Evolutionary conservation across 306 rosid species (phyloP).

Genomic region (Amphicarpaea edgeworthii): DNA sequence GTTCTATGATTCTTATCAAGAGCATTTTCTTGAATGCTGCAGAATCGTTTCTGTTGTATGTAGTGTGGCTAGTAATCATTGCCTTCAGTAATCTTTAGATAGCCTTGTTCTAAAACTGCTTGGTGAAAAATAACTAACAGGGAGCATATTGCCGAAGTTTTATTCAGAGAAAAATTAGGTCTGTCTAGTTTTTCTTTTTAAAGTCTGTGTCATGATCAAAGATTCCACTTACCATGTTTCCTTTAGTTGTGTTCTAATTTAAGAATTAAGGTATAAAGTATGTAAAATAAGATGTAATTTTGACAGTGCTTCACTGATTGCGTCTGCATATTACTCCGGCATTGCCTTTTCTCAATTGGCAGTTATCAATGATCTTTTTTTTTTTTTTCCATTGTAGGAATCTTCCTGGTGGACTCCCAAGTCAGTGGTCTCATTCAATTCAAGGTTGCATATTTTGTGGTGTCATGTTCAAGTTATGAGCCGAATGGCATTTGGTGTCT

Average conservation of each 20-base stretch:
- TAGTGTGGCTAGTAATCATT: conserved; percentile 10
- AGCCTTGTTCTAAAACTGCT: conserved; percentile 12
- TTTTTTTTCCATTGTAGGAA: conserved; percentile 56
- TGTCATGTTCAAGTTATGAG: conserved; percentile 74
- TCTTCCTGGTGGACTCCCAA: conserved; percentile 76
- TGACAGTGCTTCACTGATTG: conserved; percentile 7
- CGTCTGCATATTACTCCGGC: conserved; percentile 23
- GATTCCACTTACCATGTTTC: conserved; percentile 28
- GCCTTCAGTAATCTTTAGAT: not conserved
- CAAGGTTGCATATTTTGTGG: conserved; percentile 51
- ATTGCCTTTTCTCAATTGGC: conserved; percentile 23
- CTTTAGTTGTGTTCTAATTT: conserved; percentile 15
- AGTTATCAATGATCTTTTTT: not conserved
- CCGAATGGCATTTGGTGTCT: conserved; percentile 69
- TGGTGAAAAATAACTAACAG: conserved; percentile 23
- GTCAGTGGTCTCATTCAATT: conserved; percentile 59
- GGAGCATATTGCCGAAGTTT: conserved; percentile 2
- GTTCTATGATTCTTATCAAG: conserved; percentile 1
- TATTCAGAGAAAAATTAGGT: conserved; percentile 18
- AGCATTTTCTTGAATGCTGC: not conserved
- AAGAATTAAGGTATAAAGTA: conserved; percentile 11
- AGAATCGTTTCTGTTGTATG: conserved; percentile 15
- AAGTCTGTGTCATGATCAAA: not conserved
- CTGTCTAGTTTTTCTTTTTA: not conserved
- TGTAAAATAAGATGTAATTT: conserved; percentile 38